Conservation (phyloP, 805 yeast species). For the Yarrowia sp. region DNA sequence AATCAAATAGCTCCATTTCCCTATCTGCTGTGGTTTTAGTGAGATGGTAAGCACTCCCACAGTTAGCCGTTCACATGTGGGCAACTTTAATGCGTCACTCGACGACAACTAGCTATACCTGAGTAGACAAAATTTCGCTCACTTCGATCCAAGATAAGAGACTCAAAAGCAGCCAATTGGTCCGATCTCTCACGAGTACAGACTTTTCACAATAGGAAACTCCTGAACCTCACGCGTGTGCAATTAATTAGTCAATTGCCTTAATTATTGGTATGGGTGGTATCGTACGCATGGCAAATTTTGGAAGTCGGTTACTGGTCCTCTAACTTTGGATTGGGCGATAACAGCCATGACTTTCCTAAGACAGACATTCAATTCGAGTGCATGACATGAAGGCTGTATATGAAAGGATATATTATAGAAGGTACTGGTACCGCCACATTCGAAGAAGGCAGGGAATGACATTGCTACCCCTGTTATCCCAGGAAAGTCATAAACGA, state of each 20-base stretch:
- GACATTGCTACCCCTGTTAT: too few relatives aligned
- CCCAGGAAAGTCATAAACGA: too few relatives aligned
- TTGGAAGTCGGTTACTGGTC: constrained; percentile 6
- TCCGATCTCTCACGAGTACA: neutral
- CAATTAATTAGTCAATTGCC: neutral
- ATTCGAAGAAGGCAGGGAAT: neutral
- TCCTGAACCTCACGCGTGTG: neutral
- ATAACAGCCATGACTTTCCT: constrained; percentile 9
- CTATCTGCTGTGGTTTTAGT: neutral
- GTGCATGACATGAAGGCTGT: neutral
- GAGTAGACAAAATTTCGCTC: neutral
- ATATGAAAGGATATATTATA: neutral
- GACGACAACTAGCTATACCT: neutral
- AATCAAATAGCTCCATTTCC: neutral
- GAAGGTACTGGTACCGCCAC: neutral
- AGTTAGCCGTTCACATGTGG: neutral
- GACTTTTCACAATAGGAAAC: neutral
- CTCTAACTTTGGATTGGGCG: constrained; percentile 20
- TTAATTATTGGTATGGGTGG: neutral
- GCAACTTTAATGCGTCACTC: neutral
- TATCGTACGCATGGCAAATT: neutral
- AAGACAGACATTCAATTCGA: neutral
- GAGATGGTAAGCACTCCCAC: neutral
- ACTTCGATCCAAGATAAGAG: neutral
- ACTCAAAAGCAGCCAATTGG: neutral